These are phyloP conservation scores for Lavandula angustifolia DNA, from an alignment of 257 asterid species.

Conservation along the genomic window DNA sequence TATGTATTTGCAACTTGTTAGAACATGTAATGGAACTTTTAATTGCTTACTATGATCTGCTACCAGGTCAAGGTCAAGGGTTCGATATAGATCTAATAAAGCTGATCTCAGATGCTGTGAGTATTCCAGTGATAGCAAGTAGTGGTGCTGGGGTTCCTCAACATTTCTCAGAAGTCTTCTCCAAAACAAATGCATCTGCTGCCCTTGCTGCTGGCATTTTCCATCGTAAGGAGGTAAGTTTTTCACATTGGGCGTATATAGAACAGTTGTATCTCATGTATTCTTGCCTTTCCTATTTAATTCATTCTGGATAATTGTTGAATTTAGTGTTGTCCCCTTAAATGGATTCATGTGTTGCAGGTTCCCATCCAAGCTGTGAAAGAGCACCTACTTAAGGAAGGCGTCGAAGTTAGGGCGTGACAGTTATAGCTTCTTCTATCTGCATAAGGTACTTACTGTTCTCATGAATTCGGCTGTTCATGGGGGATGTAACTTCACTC, in stretches of 20 bases:
- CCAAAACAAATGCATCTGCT: conserved; percentile 89
- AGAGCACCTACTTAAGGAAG: conserved; percentile 31
- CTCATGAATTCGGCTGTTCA: not conserved
- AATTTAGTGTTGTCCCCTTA: too few relatives aligned
- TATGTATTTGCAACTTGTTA: not conserved
- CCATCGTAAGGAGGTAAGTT: conserved; percentile 84
- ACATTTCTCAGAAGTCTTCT: conserved; percentile 88
- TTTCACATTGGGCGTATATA: not conserved
- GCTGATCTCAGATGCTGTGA: conserved; percentile 84
- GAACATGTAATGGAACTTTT: not conserved
- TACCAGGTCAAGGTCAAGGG: conserved; percentile 94
- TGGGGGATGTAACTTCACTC: not conserved
- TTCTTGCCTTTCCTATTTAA: not conserved
- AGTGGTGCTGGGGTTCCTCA: conserved; percentile 92
- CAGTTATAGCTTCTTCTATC: not conserved
- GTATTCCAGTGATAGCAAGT: conserved; percentile 94
- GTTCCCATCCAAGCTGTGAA: conserved; percentile 37
- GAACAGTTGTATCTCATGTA: not conserved
- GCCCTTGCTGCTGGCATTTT: conserved; percentile 99
- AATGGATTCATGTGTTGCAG: conserved; percentile 24
- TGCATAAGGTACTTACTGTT: not conserved
- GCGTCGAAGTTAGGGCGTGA: conserved; percentile 31
- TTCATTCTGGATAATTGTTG: too few relatives aligned
- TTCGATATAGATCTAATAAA: conserved; percentile 81
- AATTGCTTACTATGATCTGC: conserved; percentile 20